phyloP scores from a whole-genome alignment of 1,284 basidiomycete species.

The Phellinidium pouzarii region DNA sequence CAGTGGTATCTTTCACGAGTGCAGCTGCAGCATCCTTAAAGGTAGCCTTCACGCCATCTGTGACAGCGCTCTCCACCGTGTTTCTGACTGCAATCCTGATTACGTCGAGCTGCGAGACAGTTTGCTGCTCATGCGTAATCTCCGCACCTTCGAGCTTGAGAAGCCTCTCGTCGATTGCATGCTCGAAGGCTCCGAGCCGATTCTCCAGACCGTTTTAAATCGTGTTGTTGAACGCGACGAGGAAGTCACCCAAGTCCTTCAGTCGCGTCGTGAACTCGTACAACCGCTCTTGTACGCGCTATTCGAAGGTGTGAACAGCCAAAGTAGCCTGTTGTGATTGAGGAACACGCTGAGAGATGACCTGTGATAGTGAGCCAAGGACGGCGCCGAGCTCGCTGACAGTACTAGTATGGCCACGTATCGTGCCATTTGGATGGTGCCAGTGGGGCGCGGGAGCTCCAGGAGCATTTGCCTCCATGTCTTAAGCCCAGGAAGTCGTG shows the following conservation, averaged over 20 bases:
- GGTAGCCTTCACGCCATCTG: neutral
- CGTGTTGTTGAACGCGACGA: conserved; percentile 1
- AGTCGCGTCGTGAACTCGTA: neutral
- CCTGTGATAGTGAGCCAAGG: no score
- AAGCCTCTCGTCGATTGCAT: neutral
- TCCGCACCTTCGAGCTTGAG: neutral
- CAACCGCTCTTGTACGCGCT: neutral
- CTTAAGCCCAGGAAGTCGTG: no score
- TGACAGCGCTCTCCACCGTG: neutral
- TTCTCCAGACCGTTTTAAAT: neutral
- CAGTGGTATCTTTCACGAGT: neutral
- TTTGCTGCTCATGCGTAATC: neutral
- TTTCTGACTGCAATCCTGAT: neutral
- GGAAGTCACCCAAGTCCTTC: conserved; percentile 1
- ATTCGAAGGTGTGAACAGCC: neutral
- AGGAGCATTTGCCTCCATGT: no score
- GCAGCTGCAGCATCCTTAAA: no score
- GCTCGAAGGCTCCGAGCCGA: neutral
- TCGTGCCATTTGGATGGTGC: no score
- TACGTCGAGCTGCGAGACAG: neutral
- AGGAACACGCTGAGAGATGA: no score
- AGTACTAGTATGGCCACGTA: no score
- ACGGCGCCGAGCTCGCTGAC: no score
- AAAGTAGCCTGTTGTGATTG: neutral
- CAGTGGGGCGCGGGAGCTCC: no score